Base-by-base conservation (phyloP, 257 asterid species). In the Nyctanthes arbortristis region DNA sequence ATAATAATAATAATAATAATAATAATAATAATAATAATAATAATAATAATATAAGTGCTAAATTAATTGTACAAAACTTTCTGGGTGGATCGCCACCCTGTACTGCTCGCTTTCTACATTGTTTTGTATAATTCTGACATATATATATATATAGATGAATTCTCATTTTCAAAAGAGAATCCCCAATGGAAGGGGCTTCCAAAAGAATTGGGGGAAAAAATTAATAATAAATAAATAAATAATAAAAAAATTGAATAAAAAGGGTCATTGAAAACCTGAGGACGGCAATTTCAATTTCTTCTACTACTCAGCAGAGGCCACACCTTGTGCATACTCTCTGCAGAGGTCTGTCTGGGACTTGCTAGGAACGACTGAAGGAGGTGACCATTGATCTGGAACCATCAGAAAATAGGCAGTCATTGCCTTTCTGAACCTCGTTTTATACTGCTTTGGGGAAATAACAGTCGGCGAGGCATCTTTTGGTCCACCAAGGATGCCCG, bases 361-460 rank as follows among this genome's bases (percentile, higher is more conserved):
- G 82, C 88, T 93, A 20, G 88, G 87, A 24, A 63, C 34, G 40
- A 81, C 39, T 16, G 82, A 74, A 4, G 88, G 87, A 40, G 96
- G 92, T 37, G 96, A 89, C 99, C 99, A 91, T 63, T 91, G 95
- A 84, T 94, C 99, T 20, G 96, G 99, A 63, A 94, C 95, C 96
- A 87, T 89, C 77, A 94, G 79, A 70, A 91, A 94, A 71, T 94
- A 94, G 7, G 97, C 82, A 0, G 96, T 81, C 97, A 94, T 89
- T 36, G 99, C 99, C 72, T 91, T 94, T 45, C 99, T 79, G 80
- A 94, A 94, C 78, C 99, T 91, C 72, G 79, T 91, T 74, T 94
- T 94, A 85, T 94, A 94, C 78, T 94, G 97, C 76, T 84, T 86
- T 0, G 97, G 97, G 28, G 99, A 94, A 37, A 94, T 94, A 49